Base-by-base conservation (phyloP, 441 rosid genomes). In the Geranium incanum region DNA sequence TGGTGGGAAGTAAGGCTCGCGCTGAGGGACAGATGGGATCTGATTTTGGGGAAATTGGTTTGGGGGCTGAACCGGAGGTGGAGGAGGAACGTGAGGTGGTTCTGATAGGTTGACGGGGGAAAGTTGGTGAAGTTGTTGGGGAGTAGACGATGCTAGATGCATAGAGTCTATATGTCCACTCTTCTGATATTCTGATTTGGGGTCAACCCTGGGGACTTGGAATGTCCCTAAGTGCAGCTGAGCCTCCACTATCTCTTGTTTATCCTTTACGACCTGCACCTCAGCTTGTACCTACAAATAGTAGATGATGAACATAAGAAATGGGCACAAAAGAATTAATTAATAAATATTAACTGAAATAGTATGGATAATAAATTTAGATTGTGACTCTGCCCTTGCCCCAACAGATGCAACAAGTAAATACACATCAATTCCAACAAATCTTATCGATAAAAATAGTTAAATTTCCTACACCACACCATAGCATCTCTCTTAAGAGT, bases 211-310 rank as follows among this genome's bases (percentile, higher is more conserved):
- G 41, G 89, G 75, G 67, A 84, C 76, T 66, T 87, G 93, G 74
- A 87, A 69, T 83, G 87, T 91, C 38, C 85, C 76, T 50, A 88
- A 82, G 78, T 84, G 92, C 79, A 87, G 74, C 73, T 86, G 95
- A 74, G 88, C 85, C 78, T 85, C 95, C 67, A 87, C 36, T 45
- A 83, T 79, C 28, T 87, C 95, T 69, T 88, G 97, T 78, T 87
- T 93, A 79, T 89, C 96, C 82, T 85, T 91, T 76, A 93, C 68
- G 76, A 75, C 78, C 39, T 80, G 85, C 9, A 93, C 84, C 73
- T 93, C 95, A 4, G 82, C 75, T 80, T 88, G 96, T 72, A 93
- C 95, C 98, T 93, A 85, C 79, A 75, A 4, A 52, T 6, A 23
- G 69, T 67, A 2, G 55, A 45, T 13, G 69, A 71, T 6, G 50